Conservation (phyloP, 805 yeast species). For the Candida khao-thaluensis region DNA sequence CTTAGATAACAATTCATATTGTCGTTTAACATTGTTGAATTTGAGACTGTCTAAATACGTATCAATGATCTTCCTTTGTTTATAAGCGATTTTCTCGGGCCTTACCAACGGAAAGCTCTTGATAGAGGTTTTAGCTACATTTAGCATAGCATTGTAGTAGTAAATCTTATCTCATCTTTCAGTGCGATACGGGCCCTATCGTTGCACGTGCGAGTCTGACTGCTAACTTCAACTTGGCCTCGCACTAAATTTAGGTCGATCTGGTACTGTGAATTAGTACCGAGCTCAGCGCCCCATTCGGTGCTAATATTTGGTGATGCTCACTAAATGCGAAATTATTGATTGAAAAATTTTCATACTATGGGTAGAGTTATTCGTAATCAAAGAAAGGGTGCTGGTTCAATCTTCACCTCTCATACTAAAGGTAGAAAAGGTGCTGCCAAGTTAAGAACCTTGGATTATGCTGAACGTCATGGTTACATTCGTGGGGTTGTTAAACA, state of each 20-base stretch:
- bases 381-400: slow-evolving; percentile 99
- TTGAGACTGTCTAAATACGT: slow-evolving; percentile 3
- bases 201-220: slow-evolving; percentile 1
- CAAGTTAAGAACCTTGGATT: slow-evolving; percentile 98
- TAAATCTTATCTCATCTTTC: not conserved
- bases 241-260: too few relatives aligned
- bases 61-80: slow-evolving; percentile 1
- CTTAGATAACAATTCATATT: not conserved
- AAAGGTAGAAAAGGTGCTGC: slow-evolving; percentile 99
- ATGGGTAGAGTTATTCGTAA: slow-evolving; percentile 98
- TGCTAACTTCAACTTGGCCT: not conserved
- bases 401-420: slow-evolving; percentile 99
- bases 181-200: too few relatives aligned
- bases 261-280: too few relatives aligned
- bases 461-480: slow-evolving; percentile 99
- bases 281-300: too few relatives aligned
- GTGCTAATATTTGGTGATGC: too few relatives aligned
- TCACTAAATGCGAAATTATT: too few relatives aligned
- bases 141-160: slow-evolving; percentile 6
- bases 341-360: slow-evolving; percentile 44
- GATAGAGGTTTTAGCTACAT: not conserved
- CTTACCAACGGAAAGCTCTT: not conserved
- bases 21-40: slow-evolving; percentile 5
- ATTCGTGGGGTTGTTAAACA: slow-evolving; percentile 98
- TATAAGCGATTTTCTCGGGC: not conserved